Percentiles rank a stretch among this genome's conserved stretches.
phyloP scores from a whole-genome alignment of 768 basidiomycete species.

The Auricularia sp. region DNA sequence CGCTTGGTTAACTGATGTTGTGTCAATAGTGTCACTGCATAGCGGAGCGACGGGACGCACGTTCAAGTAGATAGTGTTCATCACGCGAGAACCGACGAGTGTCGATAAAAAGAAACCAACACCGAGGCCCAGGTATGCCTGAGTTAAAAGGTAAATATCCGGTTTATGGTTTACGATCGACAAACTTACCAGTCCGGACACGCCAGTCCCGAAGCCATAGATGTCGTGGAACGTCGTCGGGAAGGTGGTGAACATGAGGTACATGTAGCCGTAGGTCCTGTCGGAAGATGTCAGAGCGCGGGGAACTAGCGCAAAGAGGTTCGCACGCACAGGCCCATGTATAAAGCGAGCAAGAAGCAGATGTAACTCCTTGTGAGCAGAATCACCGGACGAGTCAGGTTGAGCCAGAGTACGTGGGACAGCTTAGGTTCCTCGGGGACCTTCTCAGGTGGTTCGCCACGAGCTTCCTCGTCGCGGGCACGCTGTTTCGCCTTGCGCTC shows the following conservation, averaged over 20 bases:
- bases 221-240: constrained; percentile 27
- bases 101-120: constrained; percentile 44
- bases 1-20: constrained; percentile 14
- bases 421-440: constrained; percentile 6
- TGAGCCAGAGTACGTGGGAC: constrained; percentile 8
- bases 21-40: not conserved
- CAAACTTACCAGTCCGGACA: constrained; percentile 19
- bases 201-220: constrained; percentile 27
- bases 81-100: constrained; percentile 37
- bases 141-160: too few relatives aligned
- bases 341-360: constrained; percentile 11
- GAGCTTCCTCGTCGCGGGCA: constrained; percentile 4
- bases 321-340: constrained; percentile 4
- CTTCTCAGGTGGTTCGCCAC: not conserved
- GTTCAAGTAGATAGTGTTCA: constrained; percentile 35
- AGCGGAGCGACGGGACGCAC: constrained; percentile 22
- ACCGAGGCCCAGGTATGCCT: constrained; percentile 17
- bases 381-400: constrained; percentile 8
- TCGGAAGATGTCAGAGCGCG: not conserved
- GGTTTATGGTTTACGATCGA: too few relatives aligned
- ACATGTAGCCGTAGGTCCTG: constrained; percentile 13
- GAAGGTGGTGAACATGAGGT: constrained; percentile 23
- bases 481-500: constrained; percentile 8
- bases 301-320: too few relatives aligned
- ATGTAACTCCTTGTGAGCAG: constrained; percentile 15